phyloP scores from a whole-genome alignment of 495 filamentous ascomycete species.

The Hapsidospora chrysogenum region DNA sequence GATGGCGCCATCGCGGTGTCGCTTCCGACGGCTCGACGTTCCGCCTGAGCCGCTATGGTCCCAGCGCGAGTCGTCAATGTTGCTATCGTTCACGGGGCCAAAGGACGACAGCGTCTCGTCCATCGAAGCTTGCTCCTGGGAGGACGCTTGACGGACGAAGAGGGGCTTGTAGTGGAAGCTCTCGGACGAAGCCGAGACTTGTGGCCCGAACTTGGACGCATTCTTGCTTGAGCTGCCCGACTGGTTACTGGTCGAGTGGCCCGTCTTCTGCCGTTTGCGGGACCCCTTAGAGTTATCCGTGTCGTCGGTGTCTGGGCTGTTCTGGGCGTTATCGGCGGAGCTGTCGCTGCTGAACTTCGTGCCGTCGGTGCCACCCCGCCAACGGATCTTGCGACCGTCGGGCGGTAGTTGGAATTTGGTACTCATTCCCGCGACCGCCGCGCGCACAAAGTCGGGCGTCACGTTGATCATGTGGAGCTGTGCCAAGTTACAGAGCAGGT shows the following conservation, averaged over 20 bases:
- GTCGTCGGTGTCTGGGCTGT: slow-evolving; percentile 21
- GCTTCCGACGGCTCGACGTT: slow-evolving; percentile 22
- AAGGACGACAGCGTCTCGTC: slow-evolving; percentile 20
- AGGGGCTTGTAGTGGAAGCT: slow-evolving; percentile 49
- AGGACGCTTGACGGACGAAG: slow-evolving; percentile 32
- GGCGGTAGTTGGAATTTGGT: slow-evolving; percentile 51
- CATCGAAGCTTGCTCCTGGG: slow-evolving; percentile 22
- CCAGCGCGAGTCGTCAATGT: slow-evolving; percentile 18
- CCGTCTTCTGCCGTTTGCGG: slow-evolving; percentile 22
- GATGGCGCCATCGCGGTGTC: slow-evolving; percentile 48
- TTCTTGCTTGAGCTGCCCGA: slow-evolving; percentile 12
- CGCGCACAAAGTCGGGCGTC: slow-evolving; percentile 52
- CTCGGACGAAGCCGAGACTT: slow-evolving; percentile 17
- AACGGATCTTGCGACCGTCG: slow-evolving; percentile 59
- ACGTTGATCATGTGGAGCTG: slow-evolving; percentile 68
- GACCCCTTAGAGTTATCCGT: slow-evolving; percentile 19
- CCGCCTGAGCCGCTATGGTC: slow-evolving; percentile 23
- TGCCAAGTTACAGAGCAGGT: slow-evolving; percentile 62
- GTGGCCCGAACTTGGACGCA: slow-evolving; percentile 19
- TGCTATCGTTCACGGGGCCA: slow-evolving; percentile 19
- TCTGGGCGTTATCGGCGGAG: slow-evolving; percentile 22
- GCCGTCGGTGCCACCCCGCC: slow-evolving; percentile 47
- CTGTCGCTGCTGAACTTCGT: slow-evolving; percentile 43
- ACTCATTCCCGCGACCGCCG: slow-evolving; percentile 47
- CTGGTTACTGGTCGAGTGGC: slow-evolving; percentile 3